phyloP scores from a whole-genome alignment of 306 rosid species.

The Lablab purpureus region DNA sequence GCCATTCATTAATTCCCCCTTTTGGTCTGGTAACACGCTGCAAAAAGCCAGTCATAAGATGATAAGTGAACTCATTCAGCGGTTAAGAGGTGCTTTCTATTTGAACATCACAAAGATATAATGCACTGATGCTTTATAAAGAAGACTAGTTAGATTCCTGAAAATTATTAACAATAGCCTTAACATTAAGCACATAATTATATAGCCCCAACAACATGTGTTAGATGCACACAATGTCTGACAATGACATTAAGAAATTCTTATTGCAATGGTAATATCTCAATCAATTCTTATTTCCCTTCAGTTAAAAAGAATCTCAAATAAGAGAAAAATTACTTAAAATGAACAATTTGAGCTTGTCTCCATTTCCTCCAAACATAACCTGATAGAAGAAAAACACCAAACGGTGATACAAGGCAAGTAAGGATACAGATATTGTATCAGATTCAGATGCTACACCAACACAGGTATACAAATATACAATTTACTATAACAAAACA shows the following conservation, averaged over 20 bases:
- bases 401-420: neutral
- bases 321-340: slow-evolving; percentile 16
- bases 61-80: slow-evolving; percentile 30
- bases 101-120: neutral
- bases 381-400: slow-evolving; percentile 1
- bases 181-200: slow-evolving; percentile 2
- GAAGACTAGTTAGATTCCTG: slow-evolving; percentile 1
- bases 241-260: neutral
- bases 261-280: neutral
- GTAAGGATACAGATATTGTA: neutral
- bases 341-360: neutral
- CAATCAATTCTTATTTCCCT: slow-evolving; percentile 9
- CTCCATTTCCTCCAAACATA: slow-evolving; percentile 12
- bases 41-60: slow-evolving; percentile 36
- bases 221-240: slow-evolving; percentile 6
- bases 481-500: neutral
- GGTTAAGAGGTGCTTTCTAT: slow-evolving; percentile 2
- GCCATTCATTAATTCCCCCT: slow-evolving; percentile 87
- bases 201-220: slow-evolving; percentile 2
- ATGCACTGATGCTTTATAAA: neutral
- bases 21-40: slow-evolving; percentile 94
- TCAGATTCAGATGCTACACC: slow-evolving; percentile 28
- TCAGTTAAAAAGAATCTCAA: neutral
- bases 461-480: neutral
- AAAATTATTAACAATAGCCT: neutral